A percentile compares a stretch with the other conserved stretches of the same genome.
phyloP scores from a whole-genome alignment of 208 protist species.

The Naegleria fowleri region DNA sequence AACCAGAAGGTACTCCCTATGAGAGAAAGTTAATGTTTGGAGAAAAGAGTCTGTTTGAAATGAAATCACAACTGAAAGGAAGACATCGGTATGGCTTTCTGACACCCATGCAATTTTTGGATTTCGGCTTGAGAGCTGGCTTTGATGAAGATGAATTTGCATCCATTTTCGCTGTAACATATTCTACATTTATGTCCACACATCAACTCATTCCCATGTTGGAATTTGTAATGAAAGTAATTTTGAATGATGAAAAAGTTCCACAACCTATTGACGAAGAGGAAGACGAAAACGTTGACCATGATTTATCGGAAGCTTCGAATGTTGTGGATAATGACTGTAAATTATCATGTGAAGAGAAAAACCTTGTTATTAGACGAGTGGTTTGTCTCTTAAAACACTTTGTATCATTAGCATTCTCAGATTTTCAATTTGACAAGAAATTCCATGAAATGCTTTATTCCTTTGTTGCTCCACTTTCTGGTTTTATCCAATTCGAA shows the following conservation, averaged over 20 bases:
- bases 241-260: neutral
- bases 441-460: neutral
- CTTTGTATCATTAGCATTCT: neutral
- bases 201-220: neutral
- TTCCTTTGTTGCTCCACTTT: neutral
- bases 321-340: neutral
- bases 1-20: neutral
- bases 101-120: neutral
- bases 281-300: neutral
- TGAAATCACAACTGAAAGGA: neutral
- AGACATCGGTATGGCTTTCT: slow-evolving; percentile 17
- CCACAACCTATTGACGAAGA: neutral
- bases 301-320: neutral
- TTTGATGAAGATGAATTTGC: neutral
- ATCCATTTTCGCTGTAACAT: neutral
- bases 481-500: neutral
- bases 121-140: slow-evolving; percentile 10
- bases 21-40: neutral
- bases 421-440: neutral
- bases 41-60: neutral
- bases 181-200: neutral
- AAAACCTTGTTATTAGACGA: neutral
- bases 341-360: neutral
- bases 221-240: neutral
- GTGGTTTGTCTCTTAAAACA: neutral